A percentile compares a stretch with the other conserved stretches of the same genome.
These are phyloP conservation scores for Lagenaria siceraria DNA, from an alignment of 306 rosid species.

Conservation along the genomic window DNA sequence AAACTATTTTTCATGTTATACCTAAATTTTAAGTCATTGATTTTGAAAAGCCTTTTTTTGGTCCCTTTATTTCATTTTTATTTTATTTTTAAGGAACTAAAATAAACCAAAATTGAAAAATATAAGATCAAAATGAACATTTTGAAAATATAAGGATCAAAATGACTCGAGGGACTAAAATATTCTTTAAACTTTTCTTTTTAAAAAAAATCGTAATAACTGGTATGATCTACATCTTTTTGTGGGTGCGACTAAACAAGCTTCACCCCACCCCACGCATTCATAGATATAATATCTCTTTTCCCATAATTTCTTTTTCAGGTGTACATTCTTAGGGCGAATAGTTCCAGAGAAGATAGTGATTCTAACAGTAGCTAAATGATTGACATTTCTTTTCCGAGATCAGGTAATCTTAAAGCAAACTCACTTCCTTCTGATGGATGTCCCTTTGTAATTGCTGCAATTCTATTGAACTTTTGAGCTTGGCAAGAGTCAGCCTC, in stretches of 20 bases:
- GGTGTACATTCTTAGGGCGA: constrained; percentile 54
- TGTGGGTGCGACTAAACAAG: neutral
- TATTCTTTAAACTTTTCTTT: too few relatives aligned
- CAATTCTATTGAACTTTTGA: neutral
- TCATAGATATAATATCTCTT: neutral
- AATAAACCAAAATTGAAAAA: too few relatives aligned
- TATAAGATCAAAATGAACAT: too few relatives aligned
- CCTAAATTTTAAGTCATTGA: neutral
- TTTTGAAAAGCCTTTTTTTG: neutral
- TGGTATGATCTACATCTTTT: neutral
- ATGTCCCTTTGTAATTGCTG: neutral
- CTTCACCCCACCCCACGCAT: neutral
- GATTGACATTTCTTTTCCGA: neutral
- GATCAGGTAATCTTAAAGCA: neutral
- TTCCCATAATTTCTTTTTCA: constrained; percentile 2
- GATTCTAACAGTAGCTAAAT: neutral
- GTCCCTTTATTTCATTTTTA: too few relatives aligned
- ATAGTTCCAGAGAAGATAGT: constrained; percentile 16
- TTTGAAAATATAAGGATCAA: too few relatives aligned
- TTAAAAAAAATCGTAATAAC: neutral
- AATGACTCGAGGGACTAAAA: too few relatives aligned
- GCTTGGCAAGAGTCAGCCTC: neutral
- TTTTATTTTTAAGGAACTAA: too few relatives aligned
- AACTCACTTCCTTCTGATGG: neutral
- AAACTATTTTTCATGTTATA: neutral